A percentile compares a stretch with the other conserved stretches of the same genome.
phyloP scores from a whole-genome alignment of 805 yeast genomes.

The Helenozyma baotianmanensis region DNA sequence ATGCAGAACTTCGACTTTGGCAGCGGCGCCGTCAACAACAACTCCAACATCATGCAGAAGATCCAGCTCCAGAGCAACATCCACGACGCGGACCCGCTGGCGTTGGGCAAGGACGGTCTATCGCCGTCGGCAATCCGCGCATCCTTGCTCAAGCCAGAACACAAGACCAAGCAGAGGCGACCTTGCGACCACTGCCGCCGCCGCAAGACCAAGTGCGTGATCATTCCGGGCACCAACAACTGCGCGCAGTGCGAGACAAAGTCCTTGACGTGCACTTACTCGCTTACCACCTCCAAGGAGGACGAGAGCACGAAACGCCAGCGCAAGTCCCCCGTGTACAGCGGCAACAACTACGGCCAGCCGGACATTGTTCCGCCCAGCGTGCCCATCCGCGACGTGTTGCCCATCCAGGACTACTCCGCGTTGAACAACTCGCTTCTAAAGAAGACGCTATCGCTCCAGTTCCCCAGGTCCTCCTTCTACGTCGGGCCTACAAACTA shows the following conservation, averaged over 20 bases:
- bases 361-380: conserved; percentile 31
- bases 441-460: conserved; percentile 68
- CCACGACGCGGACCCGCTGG: too few relatives aligned
- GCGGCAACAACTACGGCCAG: background rate
- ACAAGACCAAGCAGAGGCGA: conserved; percentile 38
- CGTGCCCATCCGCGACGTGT: conserved; percentile 46
- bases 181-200: conserved; percentile 87
- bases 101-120: too few relatives aligned
- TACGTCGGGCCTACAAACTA: conserved; percentile 83
- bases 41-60: conserved; percentile 22
- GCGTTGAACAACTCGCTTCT: conserved; percentile 57
- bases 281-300: conserved; percentile 15
- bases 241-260: conserved; percentile 78
- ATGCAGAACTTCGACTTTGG: conserved; percentile 31
- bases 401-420: conserved; percentile 67
- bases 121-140: too few relatives aligned
- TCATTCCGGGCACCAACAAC: conserved; percentile 54
- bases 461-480: conserved; percentile 85
- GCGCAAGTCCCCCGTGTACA: background rate
- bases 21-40: conserved; percentile 1
- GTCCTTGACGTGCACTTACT: conserved; percentile 69
- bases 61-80: conserved; percentile 30
- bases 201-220: conserved; percentile 73
- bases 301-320: conserved; percentile 46
- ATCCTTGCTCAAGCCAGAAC: too few relatives aligned